A percentile compares a stretch with the other conserved stretches of the same genome.
These are phyloP conservation scores for Hygrocybe punicea DNA, from an alignment of 768 basidiomycete species.

Conservation along the genomic window DNA sequence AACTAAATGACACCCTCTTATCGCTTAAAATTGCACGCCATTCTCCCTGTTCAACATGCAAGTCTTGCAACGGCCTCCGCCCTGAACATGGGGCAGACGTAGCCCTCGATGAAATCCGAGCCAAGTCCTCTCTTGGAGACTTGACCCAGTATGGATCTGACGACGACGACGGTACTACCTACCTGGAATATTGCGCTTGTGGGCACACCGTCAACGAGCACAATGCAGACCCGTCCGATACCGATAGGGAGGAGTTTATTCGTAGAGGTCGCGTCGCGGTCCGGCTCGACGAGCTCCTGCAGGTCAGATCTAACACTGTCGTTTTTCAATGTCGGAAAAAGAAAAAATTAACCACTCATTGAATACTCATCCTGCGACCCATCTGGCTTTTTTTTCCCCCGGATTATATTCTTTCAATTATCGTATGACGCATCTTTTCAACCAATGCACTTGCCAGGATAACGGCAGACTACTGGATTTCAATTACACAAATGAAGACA, in stretches of 20 bases:
- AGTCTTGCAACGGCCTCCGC: slow-evolving; percentile 64
- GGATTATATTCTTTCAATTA: not conserved
- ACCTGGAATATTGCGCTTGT: slow-evolving; percentile 63
- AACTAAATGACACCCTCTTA: slow-evolving; percentile 48
- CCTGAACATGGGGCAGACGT: slow-evolving; percentile 60
- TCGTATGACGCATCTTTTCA: not conserved
- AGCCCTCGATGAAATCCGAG: slow-evolving; percentile 50
- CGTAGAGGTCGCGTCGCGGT: slow-evolving; percentile 72
- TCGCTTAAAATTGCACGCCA: slow-evolving; percentile 83
- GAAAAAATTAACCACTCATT: no score
- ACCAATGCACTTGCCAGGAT: slow-evolving; percentile 47
- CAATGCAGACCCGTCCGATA: slow-evolving; percentile 55
- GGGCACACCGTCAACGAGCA: slow-evolving; percentile 64
- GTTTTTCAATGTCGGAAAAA: slow-evolving; percentile 2
- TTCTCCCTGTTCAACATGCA: slow-evolving; percentile 64
- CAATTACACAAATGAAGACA: slow-evolving; percentile 68
- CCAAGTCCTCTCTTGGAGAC: slow-evolving; percentile 49
- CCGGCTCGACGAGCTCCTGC: slow-evolving; percentile 75
- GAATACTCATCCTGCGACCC: no score
- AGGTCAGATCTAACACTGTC: slow-evolving; percentile 48
- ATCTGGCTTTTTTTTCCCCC: not conserved
- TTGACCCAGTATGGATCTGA: slow-evolving; percentile 69
- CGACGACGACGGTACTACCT: slow-evolving; percentile 55
- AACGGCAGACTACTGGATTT: slow-evolving; percentile 76
- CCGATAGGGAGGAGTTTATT: slow-evolving; percentile 63